These are phyloP conservation scores for Phytophthora parvispora DNA, from an alignment of 352 stramenopile species.

Conservation along the genomic window DNA sequence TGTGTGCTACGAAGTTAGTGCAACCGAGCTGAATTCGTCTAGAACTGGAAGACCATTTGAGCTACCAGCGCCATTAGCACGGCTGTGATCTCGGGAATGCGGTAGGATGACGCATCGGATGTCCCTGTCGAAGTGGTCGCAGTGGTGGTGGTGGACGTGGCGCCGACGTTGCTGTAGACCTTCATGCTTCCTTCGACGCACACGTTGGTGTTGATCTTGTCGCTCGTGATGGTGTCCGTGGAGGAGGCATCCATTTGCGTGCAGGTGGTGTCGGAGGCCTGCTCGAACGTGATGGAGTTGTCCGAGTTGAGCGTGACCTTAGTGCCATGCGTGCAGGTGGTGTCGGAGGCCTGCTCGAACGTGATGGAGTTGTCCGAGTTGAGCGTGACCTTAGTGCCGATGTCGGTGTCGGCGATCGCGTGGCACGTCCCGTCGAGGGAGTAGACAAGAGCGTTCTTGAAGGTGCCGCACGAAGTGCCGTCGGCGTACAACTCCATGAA, in stretches of 20 bases:
- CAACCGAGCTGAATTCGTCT: not conserved
- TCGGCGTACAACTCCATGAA: not conserved
- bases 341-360: not conserved
- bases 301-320: not conserved
- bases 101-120: not conserved
- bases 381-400: not conserved
- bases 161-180: constrained; percentile 2
- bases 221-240: not conserved
- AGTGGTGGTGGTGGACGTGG: not conserved
- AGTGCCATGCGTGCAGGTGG: too few species aligned
- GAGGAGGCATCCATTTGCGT: not conserved
- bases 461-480: not conserved
- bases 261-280: not conserved
- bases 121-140: not conserved
- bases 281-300: not conserved
- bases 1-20: not conserved
- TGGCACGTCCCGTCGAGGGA: not conserved
- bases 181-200: not conserved
- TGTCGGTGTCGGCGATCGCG: not conserved
- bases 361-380: constrained; percentile 1
- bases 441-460: not conserved
- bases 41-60: not conserved
- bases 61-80: not conserved
- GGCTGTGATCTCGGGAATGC: not conserved
- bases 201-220: constrained; percentile 3